Evolutionary conservation across 2,329 filamentous ascomycete genomes (phyloP).

Genomic region (Alternaria novae-zelandiae): DNA sequence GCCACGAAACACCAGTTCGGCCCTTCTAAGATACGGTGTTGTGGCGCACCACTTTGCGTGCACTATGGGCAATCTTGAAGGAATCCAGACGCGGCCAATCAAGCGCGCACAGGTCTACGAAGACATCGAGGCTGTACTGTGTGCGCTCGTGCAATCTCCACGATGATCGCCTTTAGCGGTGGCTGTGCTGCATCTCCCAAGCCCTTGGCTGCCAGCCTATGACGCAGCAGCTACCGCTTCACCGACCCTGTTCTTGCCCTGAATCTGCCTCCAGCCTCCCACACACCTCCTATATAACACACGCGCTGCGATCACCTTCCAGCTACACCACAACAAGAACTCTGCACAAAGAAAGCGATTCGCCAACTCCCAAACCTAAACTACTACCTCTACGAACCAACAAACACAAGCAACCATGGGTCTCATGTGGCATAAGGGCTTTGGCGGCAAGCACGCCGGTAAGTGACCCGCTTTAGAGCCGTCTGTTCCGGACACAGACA

Average conservation of each 20-base stretch:
- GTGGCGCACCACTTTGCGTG: neutral
- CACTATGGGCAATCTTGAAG: neutral
- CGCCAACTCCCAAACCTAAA: neutral
- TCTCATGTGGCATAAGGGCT: slow-evolving; percentile 57
- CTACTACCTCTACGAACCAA: slow-evolving; percentile 6
- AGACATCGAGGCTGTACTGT: neutral
- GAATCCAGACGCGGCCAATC: neutral
- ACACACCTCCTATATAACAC: slow-evolving; percentile 20
- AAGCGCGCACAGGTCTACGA: neutral
- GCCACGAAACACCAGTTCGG: neutral
- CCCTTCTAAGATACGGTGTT: neutral
- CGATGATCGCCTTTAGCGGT: neutral
- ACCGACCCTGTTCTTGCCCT: slow-evolving; percentile 10
- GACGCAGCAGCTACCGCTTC: slow-evolving; percentile 5
- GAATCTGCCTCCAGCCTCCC: slow-evolving; percentile 18
- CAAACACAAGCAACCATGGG: slow-evolving; percentile 45
- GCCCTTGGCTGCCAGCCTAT: slow-evolving; percentile 17
- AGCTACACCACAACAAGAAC: slow-evolving; percentile 5
- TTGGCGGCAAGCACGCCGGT: slow-evolving; percentile 53
- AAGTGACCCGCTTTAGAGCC: slow-evolving; percentile 17
- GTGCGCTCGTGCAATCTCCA: neutral
- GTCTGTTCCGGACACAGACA: slow-evolving; percentile 8
- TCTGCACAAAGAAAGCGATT: neutral
- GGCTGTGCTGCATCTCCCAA: slow-evolving; percentile 6
- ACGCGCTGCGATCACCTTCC: neutral